Percentiles rank a stretch among this genome's conserved stretches.
phyloP scores from a whole-genome alignment of 108 stramenopile species.

The Seminavis robusta region DNA sequence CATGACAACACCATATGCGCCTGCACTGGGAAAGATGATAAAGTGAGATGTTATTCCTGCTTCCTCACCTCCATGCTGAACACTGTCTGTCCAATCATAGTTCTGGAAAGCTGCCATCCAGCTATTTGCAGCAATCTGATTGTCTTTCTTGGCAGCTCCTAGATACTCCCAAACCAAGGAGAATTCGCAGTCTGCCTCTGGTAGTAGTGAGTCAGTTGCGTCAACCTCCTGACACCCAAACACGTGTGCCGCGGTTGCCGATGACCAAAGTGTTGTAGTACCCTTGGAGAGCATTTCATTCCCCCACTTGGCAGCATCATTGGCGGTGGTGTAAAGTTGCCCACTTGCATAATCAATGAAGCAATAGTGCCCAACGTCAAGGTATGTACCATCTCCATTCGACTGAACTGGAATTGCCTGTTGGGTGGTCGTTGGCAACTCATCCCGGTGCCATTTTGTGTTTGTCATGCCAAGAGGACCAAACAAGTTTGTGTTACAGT shows the following conservation, averaged over 20 bases:
- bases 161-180: not conserved
- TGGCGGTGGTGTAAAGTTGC: constrained; percentile 8
- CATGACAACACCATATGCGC: constrained; percentile 13
- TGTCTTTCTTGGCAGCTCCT: no score
- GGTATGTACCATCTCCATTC: not conserved
- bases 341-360: constrained; percentile 23
- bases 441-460: constrained; percentile 14
- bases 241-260: not conserved
- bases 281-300: constrained; percentile 12
- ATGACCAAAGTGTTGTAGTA: constrained; percentile 16
- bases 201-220: no score
- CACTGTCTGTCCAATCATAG: constrained; percentile 16
- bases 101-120: not conserved
- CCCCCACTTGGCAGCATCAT: constrained; percentile 5
- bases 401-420: constrained; percentile 11
- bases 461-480: constrained; percentile 16
- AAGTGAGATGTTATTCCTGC: constrained; percentile 16
- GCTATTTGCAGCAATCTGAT: no score
- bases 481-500: constrained; percentile 13
- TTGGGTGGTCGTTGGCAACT: not conserved
- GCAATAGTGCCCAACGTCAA: constrained; percentile 28
- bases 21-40: constrained; percentile 13
- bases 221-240: no score
- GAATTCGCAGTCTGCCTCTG: constrained; percentile 10
- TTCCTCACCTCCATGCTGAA: constrained; percentile 9